Conservation (phyloP, 805 yeast genomes). For the Ogataea paraovalis region DNA sequence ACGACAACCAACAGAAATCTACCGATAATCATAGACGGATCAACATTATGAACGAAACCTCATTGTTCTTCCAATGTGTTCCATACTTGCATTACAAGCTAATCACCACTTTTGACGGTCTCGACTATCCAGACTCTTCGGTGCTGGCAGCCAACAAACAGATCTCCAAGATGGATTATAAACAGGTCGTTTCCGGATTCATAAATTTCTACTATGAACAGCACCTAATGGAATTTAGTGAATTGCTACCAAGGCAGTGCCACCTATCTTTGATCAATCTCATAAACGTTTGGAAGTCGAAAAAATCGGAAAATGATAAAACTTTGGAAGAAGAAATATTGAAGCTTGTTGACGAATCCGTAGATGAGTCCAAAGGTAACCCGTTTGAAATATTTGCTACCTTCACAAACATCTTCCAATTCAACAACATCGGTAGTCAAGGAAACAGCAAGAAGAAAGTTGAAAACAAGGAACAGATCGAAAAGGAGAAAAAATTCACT, state of each 20-base stretch:
- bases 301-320: constrained; percentile 34
- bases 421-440: constrained; percentile 20
- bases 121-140: constrained; percentile 27
- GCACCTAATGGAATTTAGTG: constrained; percentile 32
- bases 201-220: constrained; percentile 34
- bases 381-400: constrained; percentile 53
- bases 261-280: constrained; percentile 25
- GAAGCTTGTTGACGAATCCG: constrained; percentile 28
- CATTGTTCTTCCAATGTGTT: constrained; percentile 34
- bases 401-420: constrained; percentile 59
- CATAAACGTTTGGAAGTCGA: constrained; percentile 38
- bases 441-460: constrained; percentile 13
- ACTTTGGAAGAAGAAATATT: constrained; percentile 36
- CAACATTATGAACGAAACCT: constrained; percentile 31
- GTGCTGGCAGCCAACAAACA: constrained; percentile 3
- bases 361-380: constrained; percentile 28
- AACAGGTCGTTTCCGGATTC: constrained; percentile 27
- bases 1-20: not conserved
- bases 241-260: constrained; percentile 31
- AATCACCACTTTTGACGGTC: constrained; percentile 17
- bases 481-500: constrained; percentile 33
- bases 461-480: constrained; percentile 28
- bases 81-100: constrained; percentile 31
- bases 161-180: constrained; percentile 26
- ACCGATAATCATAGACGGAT: constrained; percentile 11